These are phyloP conservation scores for Isochrysis galbana DNA, from an alignment of 78 protist species.

Conservation along the genomic window DNA sequence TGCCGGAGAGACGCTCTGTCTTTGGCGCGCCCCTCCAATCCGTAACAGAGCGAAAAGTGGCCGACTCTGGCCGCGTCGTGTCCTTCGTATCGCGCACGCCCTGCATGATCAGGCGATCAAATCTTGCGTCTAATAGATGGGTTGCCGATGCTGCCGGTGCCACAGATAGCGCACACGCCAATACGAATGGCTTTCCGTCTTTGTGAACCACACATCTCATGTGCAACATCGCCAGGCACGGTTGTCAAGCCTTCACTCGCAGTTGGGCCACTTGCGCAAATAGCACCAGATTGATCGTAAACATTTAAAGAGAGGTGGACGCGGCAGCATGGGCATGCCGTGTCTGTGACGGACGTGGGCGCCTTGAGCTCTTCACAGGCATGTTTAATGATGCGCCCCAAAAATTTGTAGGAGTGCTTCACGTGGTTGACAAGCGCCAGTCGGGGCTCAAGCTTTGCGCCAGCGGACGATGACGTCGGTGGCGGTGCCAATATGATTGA, in stretches of 20 bases:
- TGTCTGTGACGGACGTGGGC: too few species aligned
- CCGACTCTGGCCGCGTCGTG: not conserved
- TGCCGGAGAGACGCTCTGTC: not conserved
- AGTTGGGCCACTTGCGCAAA: not conserved
- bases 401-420: not conserved
- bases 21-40: not conserved
- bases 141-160: too few species aligned
- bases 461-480: not conserved
- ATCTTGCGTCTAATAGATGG: not conserved
- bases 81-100: not conserved
- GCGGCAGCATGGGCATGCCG: too few species aligned
- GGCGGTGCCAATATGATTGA: not conserved
- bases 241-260: not conserved
- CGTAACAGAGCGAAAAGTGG: not conserved
- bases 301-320: too few species aligned
- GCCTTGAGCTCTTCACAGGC: too few species aligned
- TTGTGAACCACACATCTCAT: not conserved
- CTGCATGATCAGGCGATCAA: not conserved
- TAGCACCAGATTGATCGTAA: not conserved
- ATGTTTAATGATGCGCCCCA: not conserved
- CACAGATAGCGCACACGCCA: not conserved
- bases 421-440: not conserved
- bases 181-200: not conserved
- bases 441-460: not conserved
- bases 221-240: not conserved